phyloP scores from a whole-genome alignment of 2,329 filamentous ascomycete genomes.

The Alternaria alternata region DNA sequence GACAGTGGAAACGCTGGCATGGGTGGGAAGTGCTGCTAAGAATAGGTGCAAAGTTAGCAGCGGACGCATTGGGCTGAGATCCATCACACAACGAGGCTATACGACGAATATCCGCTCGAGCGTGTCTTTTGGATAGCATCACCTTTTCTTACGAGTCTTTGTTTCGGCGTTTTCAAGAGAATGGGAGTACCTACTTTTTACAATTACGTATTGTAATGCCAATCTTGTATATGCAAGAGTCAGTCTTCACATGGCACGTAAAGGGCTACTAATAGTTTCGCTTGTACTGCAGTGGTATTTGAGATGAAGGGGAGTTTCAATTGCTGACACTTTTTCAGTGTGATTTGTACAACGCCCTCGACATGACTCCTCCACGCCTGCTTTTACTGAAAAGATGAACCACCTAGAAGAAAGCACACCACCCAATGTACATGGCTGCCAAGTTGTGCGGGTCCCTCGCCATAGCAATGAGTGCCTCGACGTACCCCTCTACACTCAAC shows the following conservation, averaged over 20 bases:
- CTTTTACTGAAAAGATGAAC: neutral
- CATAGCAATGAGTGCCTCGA: constrained; percentile 91
- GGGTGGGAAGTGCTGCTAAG: constrained; percentile 52
- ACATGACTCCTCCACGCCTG: neutral
- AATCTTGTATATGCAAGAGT: constrained; percentile 15
- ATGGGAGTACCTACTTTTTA: constrained; percentile 13
- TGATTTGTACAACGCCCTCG: too few relatives aligned
- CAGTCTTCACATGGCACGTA: neutral
- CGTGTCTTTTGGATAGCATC: constrained; percentile 12
- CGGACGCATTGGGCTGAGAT: neutral
- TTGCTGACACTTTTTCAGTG: neutral
- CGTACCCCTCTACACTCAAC: constrained; percentile 93
- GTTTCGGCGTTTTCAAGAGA: constrained; percentile 14
- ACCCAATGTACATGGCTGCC: constrained; percentile 96
- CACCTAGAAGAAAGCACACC: constrained; percentile 73
- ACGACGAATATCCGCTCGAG: constrained; percentile 8
- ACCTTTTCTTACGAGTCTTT: constrained; percentile 10
- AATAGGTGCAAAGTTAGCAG: neutral
- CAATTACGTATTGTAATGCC: constrained; percentile 21
- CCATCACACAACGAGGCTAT: constrained; percentile 12
- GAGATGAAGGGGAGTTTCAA: neutral
- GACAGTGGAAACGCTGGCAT: constrained; percentile 37
- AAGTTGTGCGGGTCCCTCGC: constrained; percentile 82
- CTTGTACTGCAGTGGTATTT: neutral
- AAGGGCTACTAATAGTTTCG: neutral